Evolutionary conservation across 208 protist species (phyloP).

Genomic region (Acanthamoeba royreba): DNA sequence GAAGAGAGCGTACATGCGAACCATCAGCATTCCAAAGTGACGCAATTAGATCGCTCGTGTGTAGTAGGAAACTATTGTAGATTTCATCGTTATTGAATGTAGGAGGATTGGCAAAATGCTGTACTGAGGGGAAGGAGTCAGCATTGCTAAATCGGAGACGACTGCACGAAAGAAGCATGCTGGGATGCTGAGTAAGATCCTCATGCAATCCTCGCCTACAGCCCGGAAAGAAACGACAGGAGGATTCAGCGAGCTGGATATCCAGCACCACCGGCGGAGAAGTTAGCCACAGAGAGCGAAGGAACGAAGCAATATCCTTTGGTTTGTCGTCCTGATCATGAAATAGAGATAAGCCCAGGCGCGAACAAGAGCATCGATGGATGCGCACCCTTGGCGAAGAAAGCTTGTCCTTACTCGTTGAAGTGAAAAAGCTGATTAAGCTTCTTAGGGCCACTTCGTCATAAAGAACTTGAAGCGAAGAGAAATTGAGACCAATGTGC

Average conservation of each 20-base stretch:
- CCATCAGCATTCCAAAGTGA: not conserved
- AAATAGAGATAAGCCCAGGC: not conserved
- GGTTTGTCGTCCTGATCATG: not conserved
- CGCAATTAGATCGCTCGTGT: not conserved
- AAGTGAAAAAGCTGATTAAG: not conserved
- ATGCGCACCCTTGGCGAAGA: not conserved
- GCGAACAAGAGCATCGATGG: not conserved
- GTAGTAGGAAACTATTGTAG: not conserved
- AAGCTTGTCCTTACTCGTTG: not conserved
- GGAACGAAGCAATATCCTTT: not conserved
- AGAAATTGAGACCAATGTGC: not conserved
- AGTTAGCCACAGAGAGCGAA: not conserved
- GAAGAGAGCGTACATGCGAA: not conserved
- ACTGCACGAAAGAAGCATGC: not conserved
- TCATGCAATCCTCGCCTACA: not conserved
- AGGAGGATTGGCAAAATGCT: not conserved
- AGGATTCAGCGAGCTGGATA: not conserved
- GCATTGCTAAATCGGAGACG: not conserved
- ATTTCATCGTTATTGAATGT: not conserved
- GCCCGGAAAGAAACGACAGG: not conserved
- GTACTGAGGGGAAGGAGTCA: not conserved
- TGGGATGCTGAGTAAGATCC: not conserved
- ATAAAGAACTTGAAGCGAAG: not conserved
- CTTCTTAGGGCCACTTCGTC: not conserved
- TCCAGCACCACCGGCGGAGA: not conserved